A percentile compares a stretch with the other conserved stretches of the same genome.
Evolutionary conservation across 139 green algal genomes (phyloP).

Genomic region (Volvox africanus): DNA sequence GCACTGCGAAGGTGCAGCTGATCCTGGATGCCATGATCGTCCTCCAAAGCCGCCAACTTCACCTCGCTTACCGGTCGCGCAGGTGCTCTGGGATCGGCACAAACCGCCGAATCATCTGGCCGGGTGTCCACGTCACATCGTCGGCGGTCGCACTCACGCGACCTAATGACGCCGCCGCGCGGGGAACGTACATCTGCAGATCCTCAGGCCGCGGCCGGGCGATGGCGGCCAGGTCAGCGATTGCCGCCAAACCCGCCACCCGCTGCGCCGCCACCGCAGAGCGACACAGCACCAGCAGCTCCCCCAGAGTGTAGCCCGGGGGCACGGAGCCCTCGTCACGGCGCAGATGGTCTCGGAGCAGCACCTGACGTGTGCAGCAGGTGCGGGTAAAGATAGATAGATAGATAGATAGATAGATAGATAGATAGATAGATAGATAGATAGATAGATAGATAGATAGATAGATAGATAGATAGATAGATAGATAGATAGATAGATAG

Average conservation of each 20-base stretch:
- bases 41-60: too few relatives aligned
- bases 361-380: constrained; percentile 17
- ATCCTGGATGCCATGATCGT: too few relatives aligned
- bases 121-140: neutral
- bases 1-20: too few relatives aligned
- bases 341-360: constrained; percentile 58
- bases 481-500: too few relatives aligned
- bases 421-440: too few relatives aligned
- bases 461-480: too few relatives aligned
- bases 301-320: constrained; percentile 69
- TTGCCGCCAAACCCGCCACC: constrained; percentile 62
- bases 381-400: too few relatives aligned
- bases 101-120: constrained; percentile 14
- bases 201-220: constrained; percentile 49
- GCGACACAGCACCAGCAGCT: constrained; percentile 72
- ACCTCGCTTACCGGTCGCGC: neutral
- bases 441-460: too few relatives aligned
- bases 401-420: too few relatives aligned
- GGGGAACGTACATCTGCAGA: neutral
- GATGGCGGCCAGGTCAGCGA: constrained; percentile 61
- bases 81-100: constrained; percentile 32
- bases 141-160: neutral
- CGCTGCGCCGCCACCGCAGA: constrained; percentile 68
- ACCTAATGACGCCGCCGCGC: neutral
- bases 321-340: constrained; percentile 43